Evolutionary conservation across 306 rosid genomes (phyloP).

Genomic region (Acacia melanoxylon): DNA sequence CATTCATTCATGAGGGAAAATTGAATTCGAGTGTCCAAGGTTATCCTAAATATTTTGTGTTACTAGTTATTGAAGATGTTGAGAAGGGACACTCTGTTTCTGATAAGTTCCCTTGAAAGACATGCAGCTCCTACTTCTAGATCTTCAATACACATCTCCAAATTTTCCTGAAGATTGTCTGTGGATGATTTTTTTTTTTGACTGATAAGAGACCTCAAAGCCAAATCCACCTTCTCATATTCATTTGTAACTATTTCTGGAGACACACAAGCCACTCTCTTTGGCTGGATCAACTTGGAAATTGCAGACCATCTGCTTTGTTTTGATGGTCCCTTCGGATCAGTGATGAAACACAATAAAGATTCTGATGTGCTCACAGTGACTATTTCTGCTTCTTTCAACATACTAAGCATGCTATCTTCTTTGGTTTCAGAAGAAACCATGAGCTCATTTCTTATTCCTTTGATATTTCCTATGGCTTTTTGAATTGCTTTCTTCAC

Average conservation of each 20-base stretch:
- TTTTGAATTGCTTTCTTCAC: too few species aligned
- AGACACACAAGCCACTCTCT: too few species aligned
- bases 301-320: too few species aligned
- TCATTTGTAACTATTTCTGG: too few species aligned
- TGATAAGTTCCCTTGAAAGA: constrained; percentile 21
- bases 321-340: too few species aligned
- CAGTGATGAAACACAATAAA: too few species aligned
- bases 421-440: neutral
- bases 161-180: constrained; percentile 1
- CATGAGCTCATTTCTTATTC: neutral
- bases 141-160: constrained; percentile 34
- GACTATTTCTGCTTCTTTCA: too few species aligned
- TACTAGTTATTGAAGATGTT: neutral
- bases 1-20: neutral
- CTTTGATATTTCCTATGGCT: constrained; percentile 12
- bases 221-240: too few species aligned
- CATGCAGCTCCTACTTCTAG: constrained; percentile 19
- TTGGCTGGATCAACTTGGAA: too few species aligned
- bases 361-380: too few species aligned
- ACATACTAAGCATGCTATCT: too few species aligned
- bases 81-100: constrained; percentile 35
- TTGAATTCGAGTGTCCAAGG: constrained; percentile 2
- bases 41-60: neutral
- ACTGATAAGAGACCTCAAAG: too few species aligned
- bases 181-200: constrained; percentile 9